Evolutionary conservation across 768 basidiomycete genomes (phyloP).

Genomic region (Terana coerulea): DNA sequence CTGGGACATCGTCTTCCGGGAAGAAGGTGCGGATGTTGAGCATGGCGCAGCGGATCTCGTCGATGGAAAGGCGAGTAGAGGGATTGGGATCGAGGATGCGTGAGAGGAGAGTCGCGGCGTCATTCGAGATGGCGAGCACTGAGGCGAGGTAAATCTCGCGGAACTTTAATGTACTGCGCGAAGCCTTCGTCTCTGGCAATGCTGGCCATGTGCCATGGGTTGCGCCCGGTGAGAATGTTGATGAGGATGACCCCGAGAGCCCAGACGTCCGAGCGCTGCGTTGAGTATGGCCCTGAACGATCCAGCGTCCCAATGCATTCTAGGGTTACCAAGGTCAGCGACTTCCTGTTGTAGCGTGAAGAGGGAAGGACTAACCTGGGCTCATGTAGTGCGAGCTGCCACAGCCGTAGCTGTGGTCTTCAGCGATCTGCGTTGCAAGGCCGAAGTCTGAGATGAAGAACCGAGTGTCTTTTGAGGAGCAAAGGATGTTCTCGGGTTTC

Average conservation of each 20-base stretch:
- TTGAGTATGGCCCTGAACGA: conserved; percentile 66
- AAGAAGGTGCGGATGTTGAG: conserved; percentile 60
- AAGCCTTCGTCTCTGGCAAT: conserved; percentile 74
- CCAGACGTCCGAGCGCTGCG: conserved; percentile 91
- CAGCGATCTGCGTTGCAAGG: conserved; percentile 24
- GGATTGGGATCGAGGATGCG: conserved; percentile 29
- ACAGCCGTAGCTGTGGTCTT: conserved; percentile 24
- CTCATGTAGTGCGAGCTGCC: conserved; percentile 31
- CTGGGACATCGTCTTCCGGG: conserved; percentile 16
- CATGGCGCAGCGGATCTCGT: conserved; percentile 52
- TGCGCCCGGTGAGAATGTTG: conserved; percentile 92
- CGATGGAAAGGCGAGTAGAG: conserved; percentile 26
- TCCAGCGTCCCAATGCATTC: conserved; percentile 81
- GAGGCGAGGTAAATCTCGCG: conserved; percentile 66
- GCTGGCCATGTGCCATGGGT: conserved; percentile 92
- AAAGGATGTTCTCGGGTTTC: conserved; percentile 53
- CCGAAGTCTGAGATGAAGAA: conserved; percentile 54
- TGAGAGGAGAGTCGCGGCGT: conserved; percentile 25
- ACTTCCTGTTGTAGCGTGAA: too few relatives aligned
- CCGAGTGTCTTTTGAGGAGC: conserved; percentile 33
- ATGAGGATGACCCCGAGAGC: conserved; percentile 92
- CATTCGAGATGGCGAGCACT: conserved; percentile 29
- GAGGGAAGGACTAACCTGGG: conserved; percentile 24
- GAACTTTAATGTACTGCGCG: conserved; percentile 71
- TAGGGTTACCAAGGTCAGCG: conserved; percentile 30